Evolutionary conservation across 2,329 filamentous ascomycete genomes (phyloP).

Genomic region (Colletotrichum sp.): DNA sequence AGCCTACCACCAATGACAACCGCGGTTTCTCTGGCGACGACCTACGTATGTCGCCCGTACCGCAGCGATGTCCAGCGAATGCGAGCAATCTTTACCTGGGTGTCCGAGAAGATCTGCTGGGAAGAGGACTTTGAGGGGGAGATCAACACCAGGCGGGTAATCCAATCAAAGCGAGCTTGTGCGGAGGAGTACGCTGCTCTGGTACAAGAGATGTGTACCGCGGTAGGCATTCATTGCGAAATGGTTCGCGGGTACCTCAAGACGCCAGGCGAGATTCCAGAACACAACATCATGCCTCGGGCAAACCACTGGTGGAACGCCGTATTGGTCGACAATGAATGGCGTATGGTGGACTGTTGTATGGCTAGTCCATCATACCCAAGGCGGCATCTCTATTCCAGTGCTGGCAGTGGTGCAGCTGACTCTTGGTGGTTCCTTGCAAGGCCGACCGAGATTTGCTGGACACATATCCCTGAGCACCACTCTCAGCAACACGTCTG

Average conservation of each 20-base stretch:
- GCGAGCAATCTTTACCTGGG: constrained; percentile 96
- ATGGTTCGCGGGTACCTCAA: constrained; percentile 91
- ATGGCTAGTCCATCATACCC: constrained; percentile 92
- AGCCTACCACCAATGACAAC: constrained; percentile 84
- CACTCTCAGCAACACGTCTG: constrained; percentile 92
- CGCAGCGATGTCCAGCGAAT: constrained; percentile 91
- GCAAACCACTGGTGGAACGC: constrained; percentile 99
- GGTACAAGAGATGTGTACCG: constrained; percentile 91
- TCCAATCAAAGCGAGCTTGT: constrained; percentile 83
- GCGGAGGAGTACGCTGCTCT: constrained; percentile 89
- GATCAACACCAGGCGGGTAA: constrained; percentile 81
- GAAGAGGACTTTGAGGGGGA: constrained; percentile 92
- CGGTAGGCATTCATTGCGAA: constrained; percentile 87
- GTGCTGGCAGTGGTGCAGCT: constrained; percentile 69
- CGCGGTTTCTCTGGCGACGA: constrained; percentile 81
- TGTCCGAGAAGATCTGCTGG: constrained; percentile 93
- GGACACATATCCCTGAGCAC: constrained; percentile 90
- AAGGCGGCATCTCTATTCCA: constrained; percentile 77
- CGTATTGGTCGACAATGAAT: constrained; percentile 90
- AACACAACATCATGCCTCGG: constrained; percentile 81
- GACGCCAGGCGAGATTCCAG: constrained; percentile 80
- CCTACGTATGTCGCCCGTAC: constrained; percentile 92
- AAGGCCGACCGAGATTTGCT: constrained; percentile 87
- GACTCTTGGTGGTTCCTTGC: constrained; percentile 96
- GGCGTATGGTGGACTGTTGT: constrained; percentile 95